Conservation (phyloP, 257 asterid species). For the Fraxinus anomala region DNA sequence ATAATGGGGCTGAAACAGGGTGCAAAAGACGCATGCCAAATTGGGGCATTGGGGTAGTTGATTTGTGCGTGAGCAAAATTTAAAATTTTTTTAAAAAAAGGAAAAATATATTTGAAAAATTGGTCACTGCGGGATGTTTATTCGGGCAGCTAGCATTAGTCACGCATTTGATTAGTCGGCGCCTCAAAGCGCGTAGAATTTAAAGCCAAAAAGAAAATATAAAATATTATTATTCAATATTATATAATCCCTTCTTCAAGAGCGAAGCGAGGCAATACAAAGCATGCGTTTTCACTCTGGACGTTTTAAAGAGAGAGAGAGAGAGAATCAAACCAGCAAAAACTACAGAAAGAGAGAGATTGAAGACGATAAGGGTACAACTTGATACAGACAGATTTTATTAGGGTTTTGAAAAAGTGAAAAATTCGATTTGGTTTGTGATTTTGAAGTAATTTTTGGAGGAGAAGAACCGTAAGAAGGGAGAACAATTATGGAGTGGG, state of each 20-base stretch:
- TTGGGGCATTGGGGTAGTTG: no score
- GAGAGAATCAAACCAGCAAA: conserved; percentile 24
- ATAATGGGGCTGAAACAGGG: no score
- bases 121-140: conserved; percentile 31
- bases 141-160: conserved; percentile 28
- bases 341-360: conserved; percentile 31
- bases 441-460: not conserved
- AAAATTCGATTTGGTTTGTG: not conserved
- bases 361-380: not conserved
- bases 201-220: not conserved
- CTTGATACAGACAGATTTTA: not conserved
- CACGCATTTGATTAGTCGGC: conserved; percentile 20
- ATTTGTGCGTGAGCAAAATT: no score
- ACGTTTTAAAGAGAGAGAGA: conserved; percentile 18
- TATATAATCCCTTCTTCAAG: conserved; percentile 20
- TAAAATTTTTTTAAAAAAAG: not conserved
- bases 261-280: not conserved
- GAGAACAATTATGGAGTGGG: conserved; percentile 61
- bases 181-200: not conserved
- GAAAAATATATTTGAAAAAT: conserved; percentile 13
- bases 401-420: not conserved
- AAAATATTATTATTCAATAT: not conserved
- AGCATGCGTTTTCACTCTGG: conserved; percentile 30
- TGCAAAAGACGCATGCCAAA: no score
- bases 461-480: not conserved